These are phyloP conservation scores for Diutina ranongensis DNA, from an alignment of 1,139 yeast species.

Conservation along the genomic window DNA sequence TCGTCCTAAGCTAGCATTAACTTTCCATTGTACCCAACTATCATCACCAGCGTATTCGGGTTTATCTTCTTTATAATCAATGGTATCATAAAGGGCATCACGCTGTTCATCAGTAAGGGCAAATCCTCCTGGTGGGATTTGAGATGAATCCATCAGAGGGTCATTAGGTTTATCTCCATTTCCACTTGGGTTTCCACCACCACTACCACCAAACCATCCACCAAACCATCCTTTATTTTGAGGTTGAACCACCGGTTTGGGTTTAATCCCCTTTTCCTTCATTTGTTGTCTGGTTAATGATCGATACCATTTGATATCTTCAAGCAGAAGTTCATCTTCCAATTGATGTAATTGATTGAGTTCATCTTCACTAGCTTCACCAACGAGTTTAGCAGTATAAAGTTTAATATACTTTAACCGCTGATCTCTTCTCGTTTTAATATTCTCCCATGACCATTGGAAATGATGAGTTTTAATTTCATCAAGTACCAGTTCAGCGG, in stretches of 20 bases:
- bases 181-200: slow-evolving; percentile 10
- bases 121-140: slow-evolving; percentile 21
- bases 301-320: slow-evolving; percentile 77
- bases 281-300: slow-evolving; percentile 51
- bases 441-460: slow-evolving; percentile 84
- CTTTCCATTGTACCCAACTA: background rate
- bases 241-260: background rate
- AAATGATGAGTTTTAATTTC: slow-evolving; percentile 76
- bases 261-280: background rate
- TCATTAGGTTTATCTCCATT: background rate
- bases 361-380: slow-evolving; percentile 11
- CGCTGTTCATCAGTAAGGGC: slow-evolving; percentile 52
- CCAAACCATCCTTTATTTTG: slow-evolving; percentile 16
- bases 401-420: slow-evolving; percentile 56
- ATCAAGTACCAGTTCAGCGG: slow-evolving; percentile 57
- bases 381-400: slow-evolving; percentile 47
- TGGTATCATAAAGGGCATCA: slow-evolving; percentile 83
- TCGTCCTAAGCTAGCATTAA: background rate
- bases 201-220: slow-evolving; percentile 14
- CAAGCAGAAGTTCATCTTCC: slow-evolving; percentile 54
- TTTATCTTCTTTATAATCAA: slow-evolving; percentile 78
- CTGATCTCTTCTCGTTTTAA: slow-evolving; percentile 60
- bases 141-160: background rate
- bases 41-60: background rate
- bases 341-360: slow-evolving; percentile 32